Evolutionary conservation across 1,139 yeast species (phyloP).

Genomic region (Kodamaea fungicola): DNA sequence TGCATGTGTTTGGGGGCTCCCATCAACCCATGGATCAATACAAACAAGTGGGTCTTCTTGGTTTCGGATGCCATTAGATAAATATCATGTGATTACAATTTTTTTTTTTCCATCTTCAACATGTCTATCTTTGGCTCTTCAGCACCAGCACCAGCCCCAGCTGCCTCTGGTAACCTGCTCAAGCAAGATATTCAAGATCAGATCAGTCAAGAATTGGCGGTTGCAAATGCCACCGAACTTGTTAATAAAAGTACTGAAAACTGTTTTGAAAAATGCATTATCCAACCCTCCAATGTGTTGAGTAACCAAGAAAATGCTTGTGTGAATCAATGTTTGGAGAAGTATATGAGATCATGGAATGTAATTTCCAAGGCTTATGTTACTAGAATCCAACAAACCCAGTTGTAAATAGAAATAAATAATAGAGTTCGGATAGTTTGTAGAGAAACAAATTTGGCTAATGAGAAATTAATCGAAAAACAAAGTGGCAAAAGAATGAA

Average conservation of each 20-base stretch:
- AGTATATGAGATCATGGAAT: slow-evolving; percentile 92
- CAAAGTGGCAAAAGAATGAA: slow-evolving; percentile 9
- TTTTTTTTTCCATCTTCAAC: slow-evolving; percentile 1
- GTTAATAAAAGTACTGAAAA: slow-evolving; percentile 85
- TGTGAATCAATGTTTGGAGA: slow-evolving; percentile 73
- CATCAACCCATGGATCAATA: slow-evolving; percentile 86
- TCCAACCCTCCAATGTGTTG: slow-evolving; percentile 46
- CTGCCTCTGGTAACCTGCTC: slow-evolving; percentile 20
- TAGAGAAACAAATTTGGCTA: no score
- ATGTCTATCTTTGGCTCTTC: slow-evolving; percentile 35
- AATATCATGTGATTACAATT: background rate
- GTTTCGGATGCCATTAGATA: background rate
- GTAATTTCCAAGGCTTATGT: slow-evolving; percentile 74
- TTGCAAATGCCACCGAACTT: slow-evolving; percentile 83
- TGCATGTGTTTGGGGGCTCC: slow-evolving; percentile 77
- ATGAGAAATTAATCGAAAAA: background rate
- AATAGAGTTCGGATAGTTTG: background rate
- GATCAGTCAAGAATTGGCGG: slow-evolving; percentile 78
- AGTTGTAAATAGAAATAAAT: background rate
- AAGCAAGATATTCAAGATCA: slow-evolving; percentile 68
- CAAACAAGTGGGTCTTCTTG: slow-evolving; percentile 57
- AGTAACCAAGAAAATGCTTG: slow-evolving; percentile 43
- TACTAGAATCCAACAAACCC: slow-evolving; percentile 55
- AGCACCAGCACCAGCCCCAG: slow-evolving; percentile 15
- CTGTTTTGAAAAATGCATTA: slow-evolving; percentile 78